Evolutionary conservation across 106 monocot genomes (phyloP).

Genomic region (Dendrobium huoshanense): DNA sequence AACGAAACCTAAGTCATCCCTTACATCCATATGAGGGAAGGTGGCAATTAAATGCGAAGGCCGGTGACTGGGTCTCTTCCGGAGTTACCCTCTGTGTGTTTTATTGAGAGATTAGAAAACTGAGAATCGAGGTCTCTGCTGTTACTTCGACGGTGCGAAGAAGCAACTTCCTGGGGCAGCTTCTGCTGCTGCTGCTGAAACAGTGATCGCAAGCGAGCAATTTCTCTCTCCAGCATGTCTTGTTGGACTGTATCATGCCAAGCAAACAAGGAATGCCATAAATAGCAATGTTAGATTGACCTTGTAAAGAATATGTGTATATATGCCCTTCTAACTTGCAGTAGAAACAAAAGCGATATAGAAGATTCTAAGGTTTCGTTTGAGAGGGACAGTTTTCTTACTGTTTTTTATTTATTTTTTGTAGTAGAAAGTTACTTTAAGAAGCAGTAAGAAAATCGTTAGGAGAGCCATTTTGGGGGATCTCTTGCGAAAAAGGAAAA

Average conservation of each 20-base stretch:
- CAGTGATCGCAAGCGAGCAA: conserved; percentile 51
- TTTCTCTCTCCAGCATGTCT: conserved; percentile 93
- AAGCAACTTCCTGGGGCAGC: conserved; percentile 23
- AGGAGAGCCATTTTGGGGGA: no score
- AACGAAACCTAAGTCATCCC: neutral
- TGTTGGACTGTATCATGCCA: conserved; percentile 65
- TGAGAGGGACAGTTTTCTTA: no score
- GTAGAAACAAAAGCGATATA: neutral
- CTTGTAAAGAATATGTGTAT: neutral
- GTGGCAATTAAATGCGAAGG: conserved; percentile 25
- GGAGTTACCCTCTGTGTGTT: conserved; percentile 55
- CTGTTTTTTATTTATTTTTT: no score
- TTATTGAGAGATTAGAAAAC: conserved; percentile 68
- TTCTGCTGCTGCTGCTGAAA: conserved; percentile 75
- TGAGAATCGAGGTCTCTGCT: conserved; percentile 77
- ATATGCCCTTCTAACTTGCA: neutral
- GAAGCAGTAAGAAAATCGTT: no score
- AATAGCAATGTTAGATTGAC: neutral
- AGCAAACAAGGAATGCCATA: neutral
- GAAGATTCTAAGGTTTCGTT: neutral
- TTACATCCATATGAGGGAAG: conserved; percentile 34
- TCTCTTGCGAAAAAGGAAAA: neutral
- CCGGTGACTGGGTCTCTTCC: conserved; percentile 28
- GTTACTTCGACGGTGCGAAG: conserved; percentile 41
- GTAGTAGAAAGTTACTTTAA: no score